phyloP scores from a whole-genome alignment of 768 basidiomycete species.

The Boletus sp. region DNA sequence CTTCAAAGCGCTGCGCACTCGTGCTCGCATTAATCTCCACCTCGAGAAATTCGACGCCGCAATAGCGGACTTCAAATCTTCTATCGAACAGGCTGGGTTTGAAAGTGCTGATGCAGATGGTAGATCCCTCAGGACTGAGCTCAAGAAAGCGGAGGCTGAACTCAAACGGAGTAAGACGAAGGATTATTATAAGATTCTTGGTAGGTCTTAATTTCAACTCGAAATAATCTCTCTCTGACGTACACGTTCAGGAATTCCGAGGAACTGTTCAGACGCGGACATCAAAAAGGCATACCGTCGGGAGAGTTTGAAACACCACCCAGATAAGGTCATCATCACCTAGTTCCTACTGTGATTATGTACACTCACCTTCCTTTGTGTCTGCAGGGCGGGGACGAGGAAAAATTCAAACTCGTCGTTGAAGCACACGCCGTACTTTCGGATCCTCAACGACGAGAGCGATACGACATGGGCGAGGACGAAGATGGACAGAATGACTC shows the following conservation, averaged over 20 bases:
- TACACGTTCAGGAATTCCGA: conserved; percentile 32
- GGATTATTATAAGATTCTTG: conserved; percentile 84
- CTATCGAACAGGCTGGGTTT: conserved; percentile 66
- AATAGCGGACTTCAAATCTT: conserved; percentile 75
- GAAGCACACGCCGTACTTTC: conserved; percentile 84
- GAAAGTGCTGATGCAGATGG: conserved; percentile 67
- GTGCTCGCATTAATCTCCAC: conserved; percentile 74
- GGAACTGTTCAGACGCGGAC: conserved; percentile 65
- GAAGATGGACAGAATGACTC: conserved; percentile 62
- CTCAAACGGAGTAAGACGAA: conserved; percentile 88
- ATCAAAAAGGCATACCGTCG: conserved; percentile 91
- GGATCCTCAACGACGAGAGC: conserved; percentile 65
- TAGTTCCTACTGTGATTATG: background rate
- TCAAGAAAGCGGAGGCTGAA: conserved; percentile 78
- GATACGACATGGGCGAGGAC: conserved; percentile 82
- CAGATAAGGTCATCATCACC: conserved; percentile 62
- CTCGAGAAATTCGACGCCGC: conserved; percentile 72
- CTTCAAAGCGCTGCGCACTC: conserved; percentile 85
- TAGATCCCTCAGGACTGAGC: conserved; percentile 57
- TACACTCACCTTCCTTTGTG: conserved; percentile 3
- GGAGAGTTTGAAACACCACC: conserved; percentile 83
- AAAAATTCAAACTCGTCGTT: conserved; percentile 88
- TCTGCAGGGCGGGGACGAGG: conserved; percentile 85
- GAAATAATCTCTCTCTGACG: background rate
- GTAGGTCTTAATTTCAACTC: conserved; percentile 14